Percentiles rank a stretch among this genome's conserved stretches.
Conservation (phyloP, 768 basidiomycete species). For the Rhodotorula taiwanensis region DNA sequence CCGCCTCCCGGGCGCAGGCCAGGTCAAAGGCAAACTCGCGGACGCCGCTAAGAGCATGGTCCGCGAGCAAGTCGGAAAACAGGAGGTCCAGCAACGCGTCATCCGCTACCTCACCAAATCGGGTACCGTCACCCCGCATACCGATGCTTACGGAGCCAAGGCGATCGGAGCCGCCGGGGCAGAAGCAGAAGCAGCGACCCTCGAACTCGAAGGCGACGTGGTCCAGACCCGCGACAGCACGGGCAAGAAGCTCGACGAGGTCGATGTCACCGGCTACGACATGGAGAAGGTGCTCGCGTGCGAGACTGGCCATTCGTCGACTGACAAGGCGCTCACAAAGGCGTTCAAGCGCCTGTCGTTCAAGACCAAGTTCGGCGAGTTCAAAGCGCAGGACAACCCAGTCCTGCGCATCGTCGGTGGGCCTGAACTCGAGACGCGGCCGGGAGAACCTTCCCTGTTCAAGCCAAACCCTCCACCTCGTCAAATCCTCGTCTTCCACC, state of each 20-base stretch:
- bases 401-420: slow-evolving; percentile 31
- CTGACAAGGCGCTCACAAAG: slow-evolving; percentile 26
- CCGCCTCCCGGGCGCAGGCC: slow-evolving; percentile 16
- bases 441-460: slow-evolving; percentile 8
- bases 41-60: slow-evolving; percentile 28
- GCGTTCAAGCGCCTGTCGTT: slow-evolving; percentile 31
- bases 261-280: slow-evolving; percentile 31
- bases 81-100: slow-evolving; percentile 17
- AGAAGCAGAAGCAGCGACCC: neutral
- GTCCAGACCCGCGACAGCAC: slow-evolving; percentile 1
- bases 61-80: slow-evolving; percentile 5
- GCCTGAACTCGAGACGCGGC: slow-evolving; percentile 34
- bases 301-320: slow-evolving; percentile 16
- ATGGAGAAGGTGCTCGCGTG: slow-evolving; percentile 31
- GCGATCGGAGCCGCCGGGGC: slow-evolving; percentile 1
- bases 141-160: neutral
- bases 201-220: slow-evolving; percentile 1
- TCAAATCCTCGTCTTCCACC: slow-evolving; percentile 33
- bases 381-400: slow-evolving; percentile 25
- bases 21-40: slow-evolving; percentile 21
- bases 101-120: slow-evolving; percentile 23
- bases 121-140: neutral
- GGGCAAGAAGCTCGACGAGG: slow-evolving; percentile 25
- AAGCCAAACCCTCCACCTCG: slow-evolving; percentile 9
- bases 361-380: slow-evolving; percentile 19